phyloP scores from a whole-genome alignment of 148 eudicot genomes.

The Vaccinium corymbosum region DNA sequence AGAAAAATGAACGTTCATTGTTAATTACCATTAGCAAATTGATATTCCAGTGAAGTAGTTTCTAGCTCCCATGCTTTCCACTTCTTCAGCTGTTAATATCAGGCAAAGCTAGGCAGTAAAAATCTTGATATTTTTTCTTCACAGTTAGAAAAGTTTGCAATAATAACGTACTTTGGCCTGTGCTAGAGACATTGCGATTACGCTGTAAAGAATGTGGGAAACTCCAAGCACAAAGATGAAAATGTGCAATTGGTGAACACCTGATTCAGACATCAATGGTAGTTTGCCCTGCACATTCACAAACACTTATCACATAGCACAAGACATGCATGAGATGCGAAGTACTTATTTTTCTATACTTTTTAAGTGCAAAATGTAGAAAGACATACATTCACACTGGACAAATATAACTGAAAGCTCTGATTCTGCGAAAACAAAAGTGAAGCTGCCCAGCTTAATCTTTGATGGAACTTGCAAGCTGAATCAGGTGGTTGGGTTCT shows the following conservation, averaged over 20 bases:
- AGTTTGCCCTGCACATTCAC: constrained; percentile 19
- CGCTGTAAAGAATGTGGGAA: constrained; percentile 24
- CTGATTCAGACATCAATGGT: constrained; percentile 20
- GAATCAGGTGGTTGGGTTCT: neutral
- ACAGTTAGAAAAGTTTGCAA: neutral
- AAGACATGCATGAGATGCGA: neutral
- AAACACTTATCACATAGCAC: neutral
- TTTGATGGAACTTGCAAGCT: neutral
- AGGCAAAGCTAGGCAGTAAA: neutral
- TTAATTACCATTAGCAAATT: constrained; percentile 20
- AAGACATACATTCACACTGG: no score
- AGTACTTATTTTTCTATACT: neutral
- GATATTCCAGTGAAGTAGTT: constrained; percentile 23
- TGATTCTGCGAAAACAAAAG: neutral
- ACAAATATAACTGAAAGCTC: no score
- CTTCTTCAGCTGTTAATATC: constrained; percentile 20
- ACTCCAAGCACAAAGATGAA: constrained; percentile 31
- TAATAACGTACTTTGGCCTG: constrained; percentile 23
- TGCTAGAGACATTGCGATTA: constrained; percentile 27
- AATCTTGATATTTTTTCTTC: neutral
- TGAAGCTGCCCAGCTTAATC: neutral
- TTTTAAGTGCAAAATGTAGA: neutral
- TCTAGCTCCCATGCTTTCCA: constrained; percentile 33
- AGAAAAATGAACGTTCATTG: neutral
- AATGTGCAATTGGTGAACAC: constrained; percentile 31